A percentile compares a stretch with the other conserved stretches of the same genome.
These are phyloP conservation scores for Cupressus sempervirens DNA, from an alignment of 75 land plant species.

Conservation along the genomic window DNA sequence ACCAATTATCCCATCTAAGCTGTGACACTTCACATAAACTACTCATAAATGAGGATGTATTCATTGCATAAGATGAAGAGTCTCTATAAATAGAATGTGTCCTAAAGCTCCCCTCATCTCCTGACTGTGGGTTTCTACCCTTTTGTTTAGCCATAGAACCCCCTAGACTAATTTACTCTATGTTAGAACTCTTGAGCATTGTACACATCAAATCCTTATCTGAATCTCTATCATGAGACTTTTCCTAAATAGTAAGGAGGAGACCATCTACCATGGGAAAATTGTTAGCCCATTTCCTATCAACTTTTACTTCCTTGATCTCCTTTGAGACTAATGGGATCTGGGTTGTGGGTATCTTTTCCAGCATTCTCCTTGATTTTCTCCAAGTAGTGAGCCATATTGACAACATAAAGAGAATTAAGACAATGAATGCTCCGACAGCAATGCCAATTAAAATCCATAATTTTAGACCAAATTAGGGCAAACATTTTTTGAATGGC, in stretches of 20 bases:
- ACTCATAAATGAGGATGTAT: constrained; percentile 40
- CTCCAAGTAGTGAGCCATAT: constrained; percentile 43
- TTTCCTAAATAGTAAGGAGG: constrained; percentile 52
- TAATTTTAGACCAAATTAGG: constrained; percentile 60
- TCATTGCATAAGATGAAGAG: constrained; percentile 37
- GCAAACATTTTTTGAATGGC: too few species aligned
- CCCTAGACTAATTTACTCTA: constrained; percentile 30
- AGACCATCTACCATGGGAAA: constrained; percentile 40
- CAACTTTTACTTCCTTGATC: constrained; percentile 52
- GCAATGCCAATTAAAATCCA: constrained; percentile 65
- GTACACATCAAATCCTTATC: constrained; percentile 45
- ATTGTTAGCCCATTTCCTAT: constrained; percentile 29
- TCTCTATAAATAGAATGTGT: constrained; percentile 18
- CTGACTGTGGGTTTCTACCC: constrained; percentile 41
- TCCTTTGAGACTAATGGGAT: constrained; percentile 42
- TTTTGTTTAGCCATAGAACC: constrained; percentile 47
- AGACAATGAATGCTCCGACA: constrained; percentile 41
- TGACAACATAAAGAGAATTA: constrained; percentile 42
- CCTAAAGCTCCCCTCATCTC: constrained; percentile 45
- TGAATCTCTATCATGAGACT: constrained; percentile 47
- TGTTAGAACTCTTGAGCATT: constrained; percentile 11
- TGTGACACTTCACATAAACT: constrained; percentile 63
- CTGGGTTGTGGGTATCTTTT: constrained; percentile 26
- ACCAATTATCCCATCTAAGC: constrained; percentile 92
- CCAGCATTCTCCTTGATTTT: constrained; percentile 27